phyloP scores from a whole-genome alignment of 2,329 filamentous ascomycete species.

The Arthroderma sp. region DNA sequence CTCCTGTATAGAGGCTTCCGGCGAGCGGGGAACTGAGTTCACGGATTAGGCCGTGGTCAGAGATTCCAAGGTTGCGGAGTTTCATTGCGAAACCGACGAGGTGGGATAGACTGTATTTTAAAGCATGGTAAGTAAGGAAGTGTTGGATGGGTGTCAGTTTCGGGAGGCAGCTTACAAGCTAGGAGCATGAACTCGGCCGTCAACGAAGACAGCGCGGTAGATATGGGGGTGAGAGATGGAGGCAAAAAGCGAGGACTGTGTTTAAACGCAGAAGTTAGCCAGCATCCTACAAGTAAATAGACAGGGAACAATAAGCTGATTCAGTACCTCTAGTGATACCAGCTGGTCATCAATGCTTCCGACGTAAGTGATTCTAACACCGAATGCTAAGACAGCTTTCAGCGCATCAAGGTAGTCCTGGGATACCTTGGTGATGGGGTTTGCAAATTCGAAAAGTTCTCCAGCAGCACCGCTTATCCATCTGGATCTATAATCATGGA shows the following conservation, averaged over 20 bases:
- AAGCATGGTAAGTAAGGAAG: background rate
- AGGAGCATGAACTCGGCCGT: conserved; percentile 79
- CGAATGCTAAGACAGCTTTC: conserved; percentile 59
- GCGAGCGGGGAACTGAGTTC: conserved; percentile 81
- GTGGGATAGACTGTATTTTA: conserved; percentile 52
- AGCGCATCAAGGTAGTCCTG: conserved; percentile 67
- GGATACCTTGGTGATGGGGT: conserved; percentile 67
- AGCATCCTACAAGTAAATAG: no score
- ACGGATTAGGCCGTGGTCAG: conserved; percentile 83
- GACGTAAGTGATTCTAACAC: conserved; percentile 72
- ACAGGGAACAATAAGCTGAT: conserved; percentile 8
- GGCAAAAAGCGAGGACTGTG: conserved; percentile 68
- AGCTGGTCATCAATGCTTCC: conserved; percentile 96
- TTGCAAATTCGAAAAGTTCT: conserved; percentile 87
- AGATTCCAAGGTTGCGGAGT: conserved; percentile 80
- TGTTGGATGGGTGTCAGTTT: background rate
- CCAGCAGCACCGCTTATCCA: conserved; percentile 84
- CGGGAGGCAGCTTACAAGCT: conserved; percentile 52
- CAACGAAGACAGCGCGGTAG: conserved; percentile 89
- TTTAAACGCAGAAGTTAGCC: no score
- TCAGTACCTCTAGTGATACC: conserved; percentile 68
- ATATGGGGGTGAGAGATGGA: conserved; percentile 83
- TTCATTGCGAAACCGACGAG: conserved; percentile 89
- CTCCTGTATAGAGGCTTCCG: conserved; percentile 79
- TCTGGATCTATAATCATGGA: conserved; percentile 78